Conservation (phyloP, 257 asterid genomes). For the Gentiana straminea region DNA sequence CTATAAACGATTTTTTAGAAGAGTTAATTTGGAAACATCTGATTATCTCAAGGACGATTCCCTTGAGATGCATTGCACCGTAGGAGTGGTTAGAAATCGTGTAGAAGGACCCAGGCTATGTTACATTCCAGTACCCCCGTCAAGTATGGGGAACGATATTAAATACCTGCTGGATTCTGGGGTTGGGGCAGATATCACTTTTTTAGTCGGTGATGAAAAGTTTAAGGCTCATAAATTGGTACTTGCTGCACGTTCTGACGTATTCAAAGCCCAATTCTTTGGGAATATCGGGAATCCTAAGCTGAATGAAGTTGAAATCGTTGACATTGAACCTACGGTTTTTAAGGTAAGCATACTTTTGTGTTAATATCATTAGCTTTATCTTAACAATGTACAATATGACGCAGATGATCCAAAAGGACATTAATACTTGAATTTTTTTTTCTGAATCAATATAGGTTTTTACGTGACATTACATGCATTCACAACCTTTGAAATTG, state of each 20-base stretch:
- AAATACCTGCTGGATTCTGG: constrained; percentile 56
- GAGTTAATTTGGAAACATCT: constrained; percentile 66
- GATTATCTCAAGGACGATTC: constrained; percentile 84
- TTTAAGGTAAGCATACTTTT: constrained; percentile 44
- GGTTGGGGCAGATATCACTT: constrained; percentile 57
- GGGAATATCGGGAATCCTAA: constrained; percentile 80
- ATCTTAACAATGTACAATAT: too few species aligned
- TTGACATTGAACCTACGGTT: constrained; percentile 76
- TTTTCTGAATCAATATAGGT: background rate
- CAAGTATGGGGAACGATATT: constrained; percentile 80
- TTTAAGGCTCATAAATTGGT: constrained; percentile 82
- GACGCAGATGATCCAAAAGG: too few species aligned
- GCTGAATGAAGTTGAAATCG: constrained; percentile 40
- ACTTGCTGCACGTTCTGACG: constrained; percentile 96
- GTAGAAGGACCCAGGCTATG: constrained; percentile 63
- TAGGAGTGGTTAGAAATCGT: constrained; percentile 92
- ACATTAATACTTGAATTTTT: background rate
- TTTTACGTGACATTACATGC: background rate
- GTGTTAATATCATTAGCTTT: background rate
- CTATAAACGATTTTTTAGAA: constrained; percentile 74
- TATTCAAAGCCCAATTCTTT: constrained; percentile 83
- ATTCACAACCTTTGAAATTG: background rate
- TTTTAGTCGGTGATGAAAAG: constrained; percentile 70
- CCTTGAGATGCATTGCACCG: constrained; percentile 82
- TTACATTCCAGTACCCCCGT: constrained; percentile 54